phyloP scores from a whole-genome alignment of 768 basidiomycete species.

The Asterophora lycoperdoides region DNA sequence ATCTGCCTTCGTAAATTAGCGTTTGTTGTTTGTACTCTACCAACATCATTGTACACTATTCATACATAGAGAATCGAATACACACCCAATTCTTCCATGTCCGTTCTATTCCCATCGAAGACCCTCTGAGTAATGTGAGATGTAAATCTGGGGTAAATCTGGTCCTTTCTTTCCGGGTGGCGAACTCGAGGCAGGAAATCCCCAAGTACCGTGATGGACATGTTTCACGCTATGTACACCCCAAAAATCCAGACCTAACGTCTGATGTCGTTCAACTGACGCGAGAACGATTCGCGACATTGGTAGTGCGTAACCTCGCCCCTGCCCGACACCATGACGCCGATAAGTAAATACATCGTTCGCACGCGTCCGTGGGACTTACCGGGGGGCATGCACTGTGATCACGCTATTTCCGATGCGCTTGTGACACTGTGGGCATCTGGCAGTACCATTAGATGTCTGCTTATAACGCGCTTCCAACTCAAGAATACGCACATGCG shows the following conservation, averaged over 20 bases:
- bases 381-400: conserved; percentile 88
- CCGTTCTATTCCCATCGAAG: too few relatives aligned
- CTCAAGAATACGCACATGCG: conserved; percentile 65
- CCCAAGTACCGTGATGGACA: background rate
- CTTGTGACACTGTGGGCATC: conserved; percentile 96
- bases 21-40: conserved; percentile 20
- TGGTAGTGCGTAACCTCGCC: conserved; percentile 97
- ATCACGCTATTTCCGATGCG: conserved; percentile 91
- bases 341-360: background rate
- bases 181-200: background rate
- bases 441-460: conserved; percentile 26
- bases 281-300: conserved; percentile 82
- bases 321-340: conserved; percentile 37
- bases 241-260: conserved; percentile 8
- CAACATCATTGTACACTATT: conserved; percentile 12
- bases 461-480: conserved; percentile 1
- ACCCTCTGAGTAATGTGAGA: too few relatives aligned
- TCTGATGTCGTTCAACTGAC: conserved; percentile 41
- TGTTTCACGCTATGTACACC: background rate
- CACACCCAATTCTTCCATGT: background rate
- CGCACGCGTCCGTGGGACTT: conserved; percentile 22
- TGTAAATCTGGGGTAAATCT: background rate
- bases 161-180: too few relatives aligned
- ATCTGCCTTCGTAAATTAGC: conserved; percentile 19
- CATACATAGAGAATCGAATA: conserved; percentile 12